Percentiles rank a stretch among this genome's conserved stretches.
Evolutionary conservation across 805 yeast genomes (phyloP).

Genomic region (Kodamaea restingae): DNA sequence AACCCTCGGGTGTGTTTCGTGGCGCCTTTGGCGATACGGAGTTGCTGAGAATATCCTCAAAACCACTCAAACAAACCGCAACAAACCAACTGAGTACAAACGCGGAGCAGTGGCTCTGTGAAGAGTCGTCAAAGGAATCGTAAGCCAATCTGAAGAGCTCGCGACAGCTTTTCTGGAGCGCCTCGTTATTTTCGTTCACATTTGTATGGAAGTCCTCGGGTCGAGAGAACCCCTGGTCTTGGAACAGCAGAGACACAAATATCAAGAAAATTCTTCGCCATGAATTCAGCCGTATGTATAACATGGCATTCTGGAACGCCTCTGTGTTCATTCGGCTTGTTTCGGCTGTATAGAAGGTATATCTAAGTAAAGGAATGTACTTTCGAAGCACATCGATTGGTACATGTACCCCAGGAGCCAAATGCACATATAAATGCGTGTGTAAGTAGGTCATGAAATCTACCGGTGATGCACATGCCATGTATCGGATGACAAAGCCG

Average conservation of each 20-base stretch:
- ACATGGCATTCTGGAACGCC: conserved; percentile 20
- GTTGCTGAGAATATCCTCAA: conserved; percentile 11
- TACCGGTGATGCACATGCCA: conserved; percentile 35
- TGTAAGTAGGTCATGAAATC: conserved; percentile 27
- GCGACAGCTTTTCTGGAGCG: conserved; percentile 23
- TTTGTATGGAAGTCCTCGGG: conserved; percentile 31
- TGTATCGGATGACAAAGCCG: conserved; percentile 28
- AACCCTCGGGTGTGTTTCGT: conserved; percentile 31
- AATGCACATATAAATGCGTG: conserved; percentile 22
- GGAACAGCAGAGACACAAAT: conserved; percentile 27
- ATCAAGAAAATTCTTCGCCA: conserved; percentile 37
- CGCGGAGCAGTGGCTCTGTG: conserved; percentile 14
- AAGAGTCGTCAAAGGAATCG: conserved; percentile 27
- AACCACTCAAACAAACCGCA: conserved; percentile 32
- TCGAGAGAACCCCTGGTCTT: conserved; percentile 35
- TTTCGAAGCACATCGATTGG: conserved; percentile 26
- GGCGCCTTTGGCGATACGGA: background rate
- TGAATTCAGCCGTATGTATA: conserved; percentile 26
- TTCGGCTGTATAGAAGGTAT: conserved; percentile 24
- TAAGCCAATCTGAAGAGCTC: conserved; percentile 30
- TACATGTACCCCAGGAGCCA: conserved; percentile 5
- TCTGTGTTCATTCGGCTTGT: conserved; percentile 22
- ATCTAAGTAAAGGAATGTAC: conserved; percentile 34
- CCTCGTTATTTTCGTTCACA: conserved; percentile 17
- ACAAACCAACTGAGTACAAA: conserved; percentile 32